Evolutionary conservation across 2,329 filamentous ascomycete genomes (phyloP), one percentile per base, ranked within the genome.

Genomic region (Fusarium dimerum): DNA sequence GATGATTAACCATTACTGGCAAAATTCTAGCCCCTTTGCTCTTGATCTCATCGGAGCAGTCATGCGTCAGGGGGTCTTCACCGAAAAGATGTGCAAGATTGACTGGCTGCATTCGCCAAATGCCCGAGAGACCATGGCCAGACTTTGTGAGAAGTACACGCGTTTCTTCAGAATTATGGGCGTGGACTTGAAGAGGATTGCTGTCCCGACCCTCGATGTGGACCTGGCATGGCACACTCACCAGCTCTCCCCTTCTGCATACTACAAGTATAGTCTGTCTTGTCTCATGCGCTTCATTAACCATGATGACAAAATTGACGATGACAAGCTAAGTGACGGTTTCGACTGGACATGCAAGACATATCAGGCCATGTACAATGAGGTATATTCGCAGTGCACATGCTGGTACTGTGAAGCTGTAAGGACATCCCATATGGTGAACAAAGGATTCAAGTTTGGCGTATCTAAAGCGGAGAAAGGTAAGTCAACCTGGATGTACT

Each of bases 151-250:
- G 3, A 92, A 89, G 66, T 90, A 90, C 62, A 44, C 71, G 3
- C 79, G 85, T 4, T 92, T 90, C 70, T 73, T 88, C 15, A 45
- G 60, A 0, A 78, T 91, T 57, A 85, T 90, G 68, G 68, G 69
- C 1, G 54, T 65, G 0, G 61, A 83, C 41, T 76, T 77, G 0
- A 59, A 54, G 1, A 67, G 78, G 5, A 73, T 81, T 13, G 81
- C 77, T 0, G 88, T 92, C 1, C 88, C 88, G 0, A 92, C 88
- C 0, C 75, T 91, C 0, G 89, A 92, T 57, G 78, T 92, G 6
- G 88, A 92, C 64, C 74, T 92, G 0, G 87, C 82, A 0, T 92
- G 88, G 88, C 90, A 95, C 66, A 93, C 89, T 0, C 89, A 93
- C 63, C 88, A 93, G 66, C 81, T 93, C 3, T 81, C 75, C 9